phyloP scores from a whole-genome alignment of 257 asterid genomes.

The Nyctanthes arbortristis region DNA sequence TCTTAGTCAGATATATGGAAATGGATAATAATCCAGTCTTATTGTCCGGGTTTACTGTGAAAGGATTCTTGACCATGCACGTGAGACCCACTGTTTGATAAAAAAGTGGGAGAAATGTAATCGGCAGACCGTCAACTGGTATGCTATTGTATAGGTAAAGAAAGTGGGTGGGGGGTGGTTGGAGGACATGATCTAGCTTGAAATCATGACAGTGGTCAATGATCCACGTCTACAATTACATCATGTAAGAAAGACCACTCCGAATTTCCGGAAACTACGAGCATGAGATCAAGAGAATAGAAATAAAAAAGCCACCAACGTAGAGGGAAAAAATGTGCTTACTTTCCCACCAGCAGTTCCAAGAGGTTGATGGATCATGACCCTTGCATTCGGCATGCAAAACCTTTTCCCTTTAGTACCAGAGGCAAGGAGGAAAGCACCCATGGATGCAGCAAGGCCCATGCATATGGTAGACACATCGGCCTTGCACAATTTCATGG shows the following conservation, averaged over 20 bases:
- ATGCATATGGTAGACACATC: slow-evolving; percentile 90
- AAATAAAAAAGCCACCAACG: neutral
- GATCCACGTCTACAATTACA: neutral
- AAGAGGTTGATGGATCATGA: slow-evolving; percentile 96
- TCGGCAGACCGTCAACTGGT: neutral
- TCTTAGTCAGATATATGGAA: neutral
- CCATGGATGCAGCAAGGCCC: slow-evolving; percentile 97
- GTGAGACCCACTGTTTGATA: neutral
- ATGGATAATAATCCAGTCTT: neutral
- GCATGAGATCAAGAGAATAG: neutral
- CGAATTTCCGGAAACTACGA: neutral
- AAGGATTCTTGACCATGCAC: neutral
- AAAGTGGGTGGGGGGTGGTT: neutral
- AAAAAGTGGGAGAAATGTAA: neutral
- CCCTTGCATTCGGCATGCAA: slow-evolving; percentile 97
- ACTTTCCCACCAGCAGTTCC: slow-evolving; percentile 80
- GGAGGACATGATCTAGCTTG: neutral
- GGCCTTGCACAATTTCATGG: slow-evolving; percentile 97
- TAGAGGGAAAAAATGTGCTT: slow-evolving; percentile 23
- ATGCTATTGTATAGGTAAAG: neutral
- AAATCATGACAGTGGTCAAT: neutral
- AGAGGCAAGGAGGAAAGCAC: slow-evolving; percentile 87
- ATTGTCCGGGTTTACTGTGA: neutral
- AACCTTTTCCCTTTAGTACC: slow-evolving; percentile 92
- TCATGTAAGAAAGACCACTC: neutral